Conservation (phyloP, 176 grass and related monocot species). For the Juncus inflexus region DNA sequence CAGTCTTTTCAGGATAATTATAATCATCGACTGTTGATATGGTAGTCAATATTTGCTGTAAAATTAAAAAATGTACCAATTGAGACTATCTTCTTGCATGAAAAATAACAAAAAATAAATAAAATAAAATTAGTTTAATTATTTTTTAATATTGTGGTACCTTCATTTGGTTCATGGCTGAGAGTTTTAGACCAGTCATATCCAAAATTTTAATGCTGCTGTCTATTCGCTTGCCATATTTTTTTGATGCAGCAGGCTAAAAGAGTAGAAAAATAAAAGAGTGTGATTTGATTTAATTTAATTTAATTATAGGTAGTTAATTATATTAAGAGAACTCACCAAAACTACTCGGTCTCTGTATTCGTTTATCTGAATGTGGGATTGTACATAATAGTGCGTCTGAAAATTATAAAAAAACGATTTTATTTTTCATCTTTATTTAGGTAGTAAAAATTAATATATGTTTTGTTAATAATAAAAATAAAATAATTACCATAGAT, state of each 20-base stretch:
- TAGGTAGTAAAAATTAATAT: not conserved
- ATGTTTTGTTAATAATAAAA: conserved; percentile 22
- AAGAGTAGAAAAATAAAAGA: conserved; percentile 9
- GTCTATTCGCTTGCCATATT: conserved; percentile 50
- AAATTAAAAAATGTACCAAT: not conserved
- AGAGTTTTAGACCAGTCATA: conserved; percentile 90
- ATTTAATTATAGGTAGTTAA: not conserved
- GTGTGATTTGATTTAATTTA: conserved; percentile 29
- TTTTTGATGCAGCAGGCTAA: conserved; percentile 54
- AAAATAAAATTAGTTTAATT: not conserved
- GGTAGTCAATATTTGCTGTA: conserved; percentile 66
- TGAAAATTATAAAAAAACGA: conserved; percentile 38
- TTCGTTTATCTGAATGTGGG: conserved; percentile 97
- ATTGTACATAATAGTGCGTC: conserved; percentile 87
- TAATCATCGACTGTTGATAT: conserved; percentile 89
- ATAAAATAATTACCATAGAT: conserved; percentile 63
- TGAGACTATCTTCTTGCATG: conserved; percentile 5
- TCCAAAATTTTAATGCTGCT: conserved; percentile 90
- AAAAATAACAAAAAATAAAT: not conserved
- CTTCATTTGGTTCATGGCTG: conserved; percentile 80
- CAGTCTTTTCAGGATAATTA: conserved; percentile 91
- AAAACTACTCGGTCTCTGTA: conserved; percentile 84
- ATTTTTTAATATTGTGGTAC: conserved; percentile 11
- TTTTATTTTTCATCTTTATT: not conserved
- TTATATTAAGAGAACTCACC: conserved; percentile 39